A percentile compares a stretch with the other conserved stretches of the same genome.
Evolutionary conservation across 192 early-diverging fungal species (phyloP).

Genomic region (Phlyctochytrium bullatum): DNA sequence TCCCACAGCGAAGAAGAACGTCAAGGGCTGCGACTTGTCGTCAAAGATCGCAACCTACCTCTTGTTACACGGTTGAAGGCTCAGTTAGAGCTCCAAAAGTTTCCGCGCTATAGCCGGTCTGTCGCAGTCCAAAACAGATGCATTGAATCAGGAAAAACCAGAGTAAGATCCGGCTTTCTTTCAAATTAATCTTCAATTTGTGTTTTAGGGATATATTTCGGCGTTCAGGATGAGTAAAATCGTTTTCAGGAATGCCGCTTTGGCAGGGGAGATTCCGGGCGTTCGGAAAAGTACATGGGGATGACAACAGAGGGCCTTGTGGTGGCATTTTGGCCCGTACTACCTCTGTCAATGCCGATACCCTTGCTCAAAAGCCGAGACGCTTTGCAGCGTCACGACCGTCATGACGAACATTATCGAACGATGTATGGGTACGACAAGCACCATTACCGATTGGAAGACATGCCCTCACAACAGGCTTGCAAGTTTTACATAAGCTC

Average conservation of each 20-base stretch:
- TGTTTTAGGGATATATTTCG: slow-evolving; percentile 30
- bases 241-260: slow-evolving; percentile 43
- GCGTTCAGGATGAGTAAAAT: slow-evolving; percentile 49
- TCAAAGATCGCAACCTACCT: slow-evolving; percentile 29
- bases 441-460: too few species aligned
- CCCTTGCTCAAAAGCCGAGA: too few species aligned
- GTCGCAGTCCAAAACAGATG: slow-evolving; percentile 39
- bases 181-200: neutral
- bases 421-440: too few species aligned
- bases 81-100: slow-evolving; percentile 45
- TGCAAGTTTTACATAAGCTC: too few species aligned
- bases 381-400: too few species aligned
- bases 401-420: too few species aligned
- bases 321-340: too few species aligned
- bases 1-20: slow-evolving; percentile 35
- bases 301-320: too few species aligned
- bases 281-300: slow-evolving; percentile 44
- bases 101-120: slow-evolving; percentile 44
- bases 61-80: slow-evolving; percentile 38
- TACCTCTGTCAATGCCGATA: too few species aligned
- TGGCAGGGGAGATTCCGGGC: slow-evolving; percentile 51
- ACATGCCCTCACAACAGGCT: too few species aligned
- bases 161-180: slow-evolving; percentile 25
- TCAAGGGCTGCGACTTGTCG: slow-evolving; percentile 43
- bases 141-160: slow-evolving; percentile 41